Evolutionary conservation across 164 flowering plant species (phyloP).

Genomic region (Chimonanthus praecox): DNA sequence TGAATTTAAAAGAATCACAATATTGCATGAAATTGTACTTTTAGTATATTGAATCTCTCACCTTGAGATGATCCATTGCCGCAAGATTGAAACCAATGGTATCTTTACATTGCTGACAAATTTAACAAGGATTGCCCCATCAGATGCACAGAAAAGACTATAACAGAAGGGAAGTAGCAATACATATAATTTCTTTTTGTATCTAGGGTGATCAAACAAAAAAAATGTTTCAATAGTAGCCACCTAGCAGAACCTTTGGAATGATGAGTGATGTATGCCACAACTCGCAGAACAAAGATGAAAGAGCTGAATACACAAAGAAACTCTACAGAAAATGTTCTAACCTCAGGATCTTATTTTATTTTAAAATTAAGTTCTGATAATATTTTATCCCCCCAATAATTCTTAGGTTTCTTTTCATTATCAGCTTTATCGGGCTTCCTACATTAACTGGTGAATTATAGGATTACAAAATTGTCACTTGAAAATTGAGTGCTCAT

Average conservation of each 20-base stretch:
- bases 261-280: not conserved
- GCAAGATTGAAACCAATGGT: slow-evolving; percentile 90
- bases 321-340: too few relatives aligned
- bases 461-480: not conserved
- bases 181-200: not conserved
- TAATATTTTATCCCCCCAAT: not conserved
- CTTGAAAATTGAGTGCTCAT: not conserved
- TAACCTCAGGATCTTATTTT: too few relatives aligned
- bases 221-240: too few relatives aligned
- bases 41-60: slow-evolving; percentile 9
- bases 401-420: not conserved
- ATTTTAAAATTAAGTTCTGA: not conserved
- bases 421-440: not conserved
- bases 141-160: not conserved
- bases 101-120: slow-evolving; percentile 83
- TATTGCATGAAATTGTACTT: not conserved
- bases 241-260: too few relatives aligned
- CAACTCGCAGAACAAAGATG: not conserved
- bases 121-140: not conserved
- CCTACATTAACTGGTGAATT: not conserved
- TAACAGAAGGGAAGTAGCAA: not conserved
- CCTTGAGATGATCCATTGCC: slow-evolving; percentile 97
- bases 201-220: not conserved
- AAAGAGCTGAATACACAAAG: too few relatives aligned
- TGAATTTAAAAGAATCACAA: not conserved